Base-by-base conservation (phyloP, 2,329 filamentous ascomycete genomes). In the Dactylellina cionopaga region DNA sequence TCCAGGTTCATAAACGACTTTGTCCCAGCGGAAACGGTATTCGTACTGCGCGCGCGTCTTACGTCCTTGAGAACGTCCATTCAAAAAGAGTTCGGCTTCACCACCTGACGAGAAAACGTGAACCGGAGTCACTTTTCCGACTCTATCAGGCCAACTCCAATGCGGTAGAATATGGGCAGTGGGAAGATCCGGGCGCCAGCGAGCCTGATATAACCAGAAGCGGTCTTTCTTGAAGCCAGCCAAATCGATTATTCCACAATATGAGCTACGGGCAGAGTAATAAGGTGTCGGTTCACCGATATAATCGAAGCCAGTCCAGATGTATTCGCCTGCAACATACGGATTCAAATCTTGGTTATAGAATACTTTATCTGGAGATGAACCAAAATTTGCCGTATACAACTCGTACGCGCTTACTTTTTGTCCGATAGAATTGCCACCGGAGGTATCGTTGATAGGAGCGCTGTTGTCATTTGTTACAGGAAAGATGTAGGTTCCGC, bases 161-260 rank as follows among this genome's bases (percentile, higher is more conserved):
- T 86, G 85, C 1, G 85, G 85, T 0, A 86, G 80, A 15, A 87
- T 83, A 74, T 86, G 84, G 2, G 83, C 85, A 78, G 83, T 81
- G 1, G 75, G 78, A 0, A 84, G 60, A 13, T 84, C 81, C 0
- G 84, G 80, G 1, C 82, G 79, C 85, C 85, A 87, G 5, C 84
- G 82, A 0, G 84, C 77, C 75, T 86, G 85, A 71, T 87, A 87
- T 2, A 86, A 75, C 74, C 81, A 86, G 77, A 83, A 87, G 0
- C 85, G 80, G 66, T 87, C 85, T 77, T 87, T 87, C 62, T 80
- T 81, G 78, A 87, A 87, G 0, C 85, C 85, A 0, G 85, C 85
- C 5, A 87, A 79, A 60, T 87, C 85, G 27, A 87, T 81, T 64
- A 87, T 85, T 7, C 85, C 85, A 46, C 83, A 86, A 76, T 86